Base-by-base conservation (phyloP, 2,329 filamentous ascomycete species). In the Aureobasidium sp. region DNA sequence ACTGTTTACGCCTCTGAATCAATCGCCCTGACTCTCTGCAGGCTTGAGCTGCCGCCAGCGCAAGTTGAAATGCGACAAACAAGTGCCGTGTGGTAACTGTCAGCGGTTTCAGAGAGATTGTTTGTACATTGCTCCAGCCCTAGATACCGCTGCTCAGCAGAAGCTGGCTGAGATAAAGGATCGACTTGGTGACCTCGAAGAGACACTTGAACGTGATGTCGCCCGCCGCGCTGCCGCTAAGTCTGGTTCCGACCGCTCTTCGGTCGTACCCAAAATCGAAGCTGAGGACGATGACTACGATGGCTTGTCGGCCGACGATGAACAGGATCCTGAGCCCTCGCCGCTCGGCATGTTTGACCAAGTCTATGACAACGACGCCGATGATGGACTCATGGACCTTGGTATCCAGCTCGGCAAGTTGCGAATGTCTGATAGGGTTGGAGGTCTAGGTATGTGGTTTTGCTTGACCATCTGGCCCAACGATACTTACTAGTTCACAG, bases 21-120 rank as follows among this genome's bases (percentile, higher is more conserved):
- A 42, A 11, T 39, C 8, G 25, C 32, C 27, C 57, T 59, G 34
- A 50, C 44, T 32, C 32, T 45, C 13, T n/a, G 21, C 16, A 59
- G 57, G 86, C 70, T 79, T 87, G 37, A 84, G 88, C 72, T 90
- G 87, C 70, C 82, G 89, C 42, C 83, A 88, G 27, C 82, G 89
- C 44, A 93, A 93, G 74, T 78, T 91, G 61, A 90, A 89, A 72
- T 93, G 89, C 75, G 86, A 90, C 76, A 90, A 89, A 70, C 74
- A 79, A 25, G 81, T 87, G 55, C 87, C 89, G 63, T 93, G 89
- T 70, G 79, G 79, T 65, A 89, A 89, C 72, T 88, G 85, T 72
- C 74, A 72, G n/a, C 75, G 79, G 57, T 78, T 77, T 69, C 68
- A 71, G n/a, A 75, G 80, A 21, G 76, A 80, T 65, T 83, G 81